A percentile compares a stretch with the other conserved stretches of the same genome.
Conservation (phyloP, 1,284 basidiomycete species). For the Thelephora terrestris region DNA sequence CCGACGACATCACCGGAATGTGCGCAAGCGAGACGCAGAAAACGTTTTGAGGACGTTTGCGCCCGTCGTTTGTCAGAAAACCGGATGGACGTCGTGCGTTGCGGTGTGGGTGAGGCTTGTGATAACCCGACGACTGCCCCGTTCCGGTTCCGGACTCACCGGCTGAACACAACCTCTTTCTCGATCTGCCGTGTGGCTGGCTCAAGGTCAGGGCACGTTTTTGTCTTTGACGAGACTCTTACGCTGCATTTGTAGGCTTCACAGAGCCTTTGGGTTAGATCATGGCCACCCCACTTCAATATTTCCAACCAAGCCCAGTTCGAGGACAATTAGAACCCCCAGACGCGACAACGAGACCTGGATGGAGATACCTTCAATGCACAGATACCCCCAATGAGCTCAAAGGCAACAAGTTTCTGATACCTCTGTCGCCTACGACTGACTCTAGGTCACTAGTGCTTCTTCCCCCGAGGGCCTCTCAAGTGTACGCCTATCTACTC, state of each 20-base stretch:
- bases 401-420: conserved; percentile 33
- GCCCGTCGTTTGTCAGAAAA: conserved; percentile 4
- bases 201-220: too few species aligned
- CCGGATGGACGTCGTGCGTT: conserved; percentile 13
- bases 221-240: too few species aligned
- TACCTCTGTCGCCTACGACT: background rate
- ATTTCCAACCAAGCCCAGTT: conserved; percentile 51
- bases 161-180: too few species aligned
- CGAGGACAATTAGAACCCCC: conserved; percentile 61
- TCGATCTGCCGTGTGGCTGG: too few species aligned
- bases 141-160: too few species aligned
- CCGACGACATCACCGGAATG: conserved; percentile 29
- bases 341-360: conserved; percentile 40
- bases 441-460: conserved; percentile 36
- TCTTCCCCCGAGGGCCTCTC: conserved; percentile 57
- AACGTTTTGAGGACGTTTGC: conserved; percentile 7
- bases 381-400: conserved; percentile 67
- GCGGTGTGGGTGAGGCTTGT: too few species aligned
- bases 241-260: too few species aligned
- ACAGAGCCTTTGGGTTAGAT: too few species aligned
- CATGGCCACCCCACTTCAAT: conserved; percentile 26
- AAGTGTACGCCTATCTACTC: conserved; percentile 56
- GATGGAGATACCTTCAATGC: conserved; percentile 63
- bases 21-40: conserved; percentile 12
- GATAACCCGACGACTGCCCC: too few species aligned